Percentiles rank a stretch among this genome's conserved stretches.
These are phyloP conservation scores for Podospora bellae-mahoneyi DNA, from an alignment of 495 filamentous ascomycete species.

Conservation along the genomic window DNA sequence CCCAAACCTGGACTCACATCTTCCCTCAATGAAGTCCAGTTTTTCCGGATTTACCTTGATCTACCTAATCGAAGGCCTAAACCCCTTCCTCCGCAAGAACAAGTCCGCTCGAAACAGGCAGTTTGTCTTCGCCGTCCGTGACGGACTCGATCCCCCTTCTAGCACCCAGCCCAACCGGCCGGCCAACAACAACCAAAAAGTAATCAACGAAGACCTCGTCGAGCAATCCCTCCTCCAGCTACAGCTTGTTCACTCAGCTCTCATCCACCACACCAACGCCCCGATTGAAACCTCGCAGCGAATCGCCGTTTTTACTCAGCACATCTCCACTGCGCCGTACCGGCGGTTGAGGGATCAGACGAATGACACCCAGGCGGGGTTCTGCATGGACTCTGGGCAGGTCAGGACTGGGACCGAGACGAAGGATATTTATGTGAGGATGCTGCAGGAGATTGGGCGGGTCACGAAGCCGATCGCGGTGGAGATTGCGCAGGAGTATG, in stretches of 20 bases:
- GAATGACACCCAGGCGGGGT: slow-evolving; percentile 51
- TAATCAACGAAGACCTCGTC: slow-evolving; percentile 66
- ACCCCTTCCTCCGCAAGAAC: slow-evolving; percentile 66
- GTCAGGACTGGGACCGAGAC: slow-evolving; percentile 68
- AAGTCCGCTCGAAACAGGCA: slow-evolving; percentile 62
- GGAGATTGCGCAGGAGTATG: slow-evolving; percentile 63
- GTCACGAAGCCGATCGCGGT: slow-evolving; percentile 72
- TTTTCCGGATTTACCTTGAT: slow-evolving; percentile 57
- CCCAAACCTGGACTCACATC: slow-evolving; percentile 57
- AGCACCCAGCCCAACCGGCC: slow-evolving; percentile 22
- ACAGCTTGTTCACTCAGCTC: slow-evolving; percentile 63
- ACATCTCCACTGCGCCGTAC: slow-evolving; percentile 76
- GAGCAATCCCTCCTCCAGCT: slow-evolving; percentile 78
- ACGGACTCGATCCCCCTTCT: slow-evolving; percentile 38
- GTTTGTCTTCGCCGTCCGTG: slow-evolving; percentile 62
- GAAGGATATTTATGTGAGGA: slow-evolving; percentile 67
- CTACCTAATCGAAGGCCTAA: slow-evolving; percentile 75
- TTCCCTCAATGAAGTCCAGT: slow-evolving; percentile 51
- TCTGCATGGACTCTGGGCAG: slow-evolving; percentile 82
- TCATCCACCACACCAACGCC: slow-evolving; percentile 68
- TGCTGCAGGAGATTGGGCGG: slow-evolving; percentile 74
- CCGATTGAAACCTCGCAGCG: slow-evolving; percentile 68
- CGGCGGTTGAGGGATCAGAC: slow-evolving; percentile 44
- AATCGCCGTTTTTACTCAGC: slow-evolving; percentile 76
- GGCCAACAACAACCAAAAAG: slow-evolving; percentile 43